These are phyloP conservation scores for Globisporangium mamillatum DNA, from an alignment of 352 stramenopile genomes.

Conservation along the genomic window DNA sequence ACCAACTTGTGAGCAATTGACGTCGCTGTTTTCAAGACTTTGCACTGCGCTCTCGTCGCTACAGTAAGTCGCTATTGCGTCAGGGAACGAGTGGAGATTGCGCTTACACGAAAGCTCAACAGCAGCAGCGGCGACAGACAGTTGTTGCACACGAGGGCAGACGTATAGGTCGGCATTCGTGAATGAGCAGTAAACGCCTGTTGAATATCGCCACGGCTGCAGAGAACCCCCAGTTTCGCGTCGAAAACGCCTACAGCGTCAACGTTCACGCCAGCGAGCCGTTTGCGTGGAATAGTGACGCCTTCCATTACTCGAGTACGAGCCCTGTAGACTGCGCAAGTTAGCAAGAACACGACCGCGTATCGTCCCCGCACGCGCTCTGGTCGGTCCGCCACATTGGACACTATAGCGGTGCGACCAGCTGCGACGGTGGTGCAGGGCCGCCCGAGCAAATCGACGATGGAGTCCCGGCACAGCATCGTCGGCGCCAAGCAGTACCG, in stretches of 20 bases:
- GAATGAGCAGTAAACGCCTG: neutral
- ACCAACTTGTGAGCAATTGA: neutral
- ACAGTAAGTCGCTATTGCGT: neutral
- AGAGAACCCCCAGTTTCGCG: neutral
- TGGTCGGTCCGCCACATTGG: neutral
- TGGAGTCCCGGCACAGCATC: conserved; percentile 20
- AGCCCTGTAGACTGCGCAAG: neutral
- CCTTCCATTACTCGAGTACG: neutral
- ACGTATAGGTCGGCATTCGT: neutral
- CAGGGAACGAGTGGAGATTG: neutral
- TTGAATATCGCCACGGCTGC: neutral
- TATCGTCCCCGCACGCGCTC: neutral
- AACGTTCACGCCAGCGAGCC: neutral
- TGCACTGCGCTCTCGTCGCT: neutral
- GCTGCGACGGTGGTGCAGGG: neutral
- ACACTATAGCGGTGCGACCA: conserved; percentile 6
- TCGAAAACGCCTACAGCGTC: neutral
- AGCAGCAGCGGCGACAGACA: neutral
- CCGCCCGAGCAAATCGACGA: neutral
- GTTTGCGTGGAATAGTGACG: neutral
- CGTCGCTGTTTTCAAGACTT: neutral
- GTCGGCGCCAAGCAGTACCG: conserved; percentile 34
- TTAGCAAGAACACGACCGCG: neutral
- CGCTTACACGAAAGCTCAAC: neutral
- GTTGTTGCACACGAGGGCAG: neutral